Evolutionary conservation across 1,284 basidiomycete species (phyloP).

Genomic region (Rhodotorula sp.): DNA sequence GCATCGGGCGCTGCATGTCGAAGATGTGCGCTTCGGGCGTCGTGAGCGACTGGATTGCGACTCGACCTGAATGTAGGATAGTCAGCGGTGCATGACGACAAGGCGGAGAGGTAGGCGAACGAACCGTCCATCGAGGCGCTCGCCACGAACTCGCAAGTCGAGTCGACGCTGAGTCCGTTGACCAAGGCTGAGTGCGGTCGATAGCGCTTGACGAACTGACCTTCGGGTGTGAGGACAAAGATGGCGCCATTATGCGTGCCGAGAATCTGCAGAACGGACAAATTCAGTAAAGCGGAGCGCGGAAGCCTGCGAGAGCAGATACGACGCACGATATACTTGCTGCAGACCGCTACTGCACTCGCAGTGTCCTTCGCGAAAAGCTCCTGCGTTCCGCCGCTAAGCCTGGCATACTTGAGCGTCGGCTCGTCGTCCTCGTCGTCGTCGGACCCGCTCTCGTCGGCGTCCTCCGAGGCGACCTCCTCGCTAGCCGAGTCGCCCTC

Average conservation of each 20-base stretch:
- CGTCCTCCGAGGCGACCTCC: slow-evolving; percentile 23
- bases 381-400: slow-evolving; percentile 69
- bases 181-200: slow-evolving; percentile 90
- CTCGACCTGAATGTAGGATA: slow-evolving; percentile 63
- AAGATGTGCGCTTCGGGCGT: slow-evolving; percentile 81
- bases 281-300: slow-evolving; percentile 9
- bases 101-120: slow-evolving; percentile 46
- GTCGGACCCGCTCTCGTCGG: slow-evolving; percentile 35
- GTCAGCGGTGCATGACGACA: neutral
- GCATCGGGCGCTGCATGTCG: slow-evolving; percentile 90
- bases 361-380: slow-evolving; percentile 86
- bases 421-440: slow-evolving; percentile 45
- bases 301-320: slow-evolving; percentile 3
- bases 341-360: slow-evolving; percentile 75
- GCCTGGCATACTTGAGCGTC: slow-evolving; percentile 83
- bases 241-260: slow-evolving; percentile 92
- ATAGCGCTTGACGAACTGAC: slow-evolving; percentile 84
- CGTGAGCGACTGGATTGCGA: slow-evolving; percentile 81
- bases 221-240: slow-evolving; percentile 54
- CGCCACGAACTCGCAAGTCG: slow-evolving; percentile 82
- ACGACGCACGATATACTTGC: slow-evolving; percentile 67
- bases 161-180: slow-evolving; percentile 80
- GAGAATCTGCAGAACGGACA: slow-evolving; percentile 55
- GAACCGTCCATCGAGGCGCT: slow-evolving; percentile 92
- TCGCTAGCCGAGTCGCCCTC: slow-evolving; percentile 59